Evolutionary conservation across 1,284 basidiomycete genomes (phyloP).

Genomic region (Ganoderma multipileum): DNA sequence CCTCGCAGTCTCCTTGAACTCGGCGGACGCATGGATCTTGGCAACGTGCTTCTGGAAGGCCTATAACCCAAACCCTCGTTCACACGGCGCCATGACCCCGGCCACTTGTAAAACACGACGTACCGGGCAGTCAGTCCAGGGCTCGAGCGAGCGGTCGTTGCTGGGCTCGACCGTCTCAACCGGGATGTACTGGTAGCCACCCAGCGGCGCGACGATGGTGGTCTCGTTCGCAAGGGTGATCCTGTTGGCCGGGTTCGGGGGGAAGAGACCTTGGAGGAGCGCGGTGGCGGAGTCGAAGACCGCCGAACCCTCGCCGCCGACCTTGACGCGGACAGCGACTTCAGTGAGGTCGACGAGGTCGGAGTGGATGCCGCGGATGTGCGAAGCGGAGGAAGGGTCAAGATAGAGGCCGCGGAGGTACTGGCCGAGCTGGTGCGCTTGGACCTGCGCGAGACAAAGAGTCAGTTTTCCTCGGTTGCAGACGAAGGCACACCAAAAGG

Average conservation of each 20-base stretch:
- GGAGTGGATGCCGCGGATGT: slow-evolving; percentile 69
- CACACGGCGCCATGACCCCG: neutral
- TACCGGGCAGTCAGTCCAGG: slow-evolving; percentile 85
- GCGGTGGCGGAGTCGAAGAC: slow-evolving; percentile 86
- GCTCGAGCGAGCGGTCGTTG: slow-evolving; percentile 84
- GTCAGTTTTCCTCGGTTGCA: neutral
- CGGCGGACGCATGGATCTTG: slow-evolving; percentile 60
- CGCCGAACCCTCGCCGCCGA: slow-evolving; percentile 82
- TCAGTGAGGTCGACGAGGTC: slow-evolving; percentile 76
- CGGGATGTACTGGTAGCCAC: slow-evolving; percentile 86
- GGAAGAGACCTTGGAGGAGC: slow-evolving; percentile 81
- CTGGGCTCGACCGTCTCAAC: slow-evolving; percentile 85
- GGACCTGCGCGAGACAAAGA: slow-evolving; percentile 49
- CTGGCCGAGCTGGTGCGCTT: slow-evolving; percentile 77
- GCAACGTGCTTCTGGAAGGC: slow-evolving; percentile 69
- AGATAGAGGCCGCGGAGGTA: slow-evolving; percentile 77
- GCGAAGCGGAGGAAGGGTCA: slow-evolving; percentile 63
- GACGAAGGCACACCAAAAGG: neutral
- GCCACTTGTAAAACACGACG: slow-evolving; percentile 29
- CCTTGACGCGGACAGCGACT: slow-evolving; percentile 80
- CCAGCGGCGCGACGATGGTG: slow-evolving; percentile 75
- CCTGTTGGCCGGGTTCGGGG: slow-evolving; percentile 72
- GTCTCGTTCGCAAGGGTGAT: slow-evolving; percentile 82
- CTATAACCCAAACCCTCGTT: slow-evolving; percentile 40
- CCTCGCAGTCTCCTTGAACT: slow-evolving; percentile 67